Evolutionary conservation across 176 grass and related monocot species (phyloP).

Genomic region (Oryza officinalis): DNA sequence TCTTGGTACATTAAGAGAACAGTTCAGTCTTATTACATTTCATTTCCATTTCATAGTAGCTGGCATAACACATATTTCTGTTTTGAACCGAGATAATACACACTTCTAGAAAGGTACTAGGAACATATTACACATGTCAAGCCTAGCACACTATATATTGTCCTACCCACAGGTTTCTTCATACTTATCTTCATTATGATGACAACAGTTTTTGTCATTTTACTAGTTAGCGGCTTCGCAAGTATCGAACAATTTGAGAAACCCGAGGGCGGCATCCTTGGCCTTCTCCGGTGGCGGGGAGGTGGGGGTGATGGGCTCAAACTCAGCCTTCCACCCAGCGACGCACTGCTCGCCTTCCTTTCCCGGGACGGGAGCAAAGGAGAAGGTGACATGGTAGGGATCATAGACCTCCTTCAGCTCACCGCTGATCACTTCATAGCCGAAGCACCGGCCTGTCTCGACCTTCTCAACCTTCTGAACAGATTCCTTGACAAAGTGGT

Average conservation of each 20-base stretch:
- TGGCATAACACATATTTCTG: background rate
- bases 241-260: conserved; percentile 50
- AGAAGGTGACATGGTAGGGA: conserved; percentile 47
- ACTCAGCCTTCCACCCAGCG: conserved; percentile 53
- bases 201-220: background rate
- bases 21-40: background rate
- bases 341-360: conserved; percentile 41
- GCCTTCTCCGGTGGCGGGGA: conserved; percentile 38
- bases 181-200: background rate
- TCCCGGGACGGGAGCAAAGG: conserved; percentile 24
- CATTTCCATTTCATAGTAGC: background rate
- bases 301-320: conserved; percentile 24
- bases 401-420: conserved; percentile 49
- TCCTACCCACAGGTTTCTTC: background rate
- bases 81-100: background rate
- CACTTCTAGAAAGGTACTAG: background rate
- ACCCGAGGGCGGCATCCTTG: conserved; percentile 48
- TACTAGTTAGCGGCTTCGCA: background rate
- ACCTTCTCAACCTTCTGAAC: conserved; percentile 55
- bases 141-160: background rate
- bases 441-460: conserved; percentile 34
- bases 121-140: background rate
- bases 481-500: conserved; percentile 49
- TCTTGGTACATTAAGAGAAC: background rate
- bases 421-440: conserved; percentile 38